Base-by-base conservation (phyloP, 2,329 filamentous ascomycete genomes). In the Epicoccum sorghinum region DNA sequence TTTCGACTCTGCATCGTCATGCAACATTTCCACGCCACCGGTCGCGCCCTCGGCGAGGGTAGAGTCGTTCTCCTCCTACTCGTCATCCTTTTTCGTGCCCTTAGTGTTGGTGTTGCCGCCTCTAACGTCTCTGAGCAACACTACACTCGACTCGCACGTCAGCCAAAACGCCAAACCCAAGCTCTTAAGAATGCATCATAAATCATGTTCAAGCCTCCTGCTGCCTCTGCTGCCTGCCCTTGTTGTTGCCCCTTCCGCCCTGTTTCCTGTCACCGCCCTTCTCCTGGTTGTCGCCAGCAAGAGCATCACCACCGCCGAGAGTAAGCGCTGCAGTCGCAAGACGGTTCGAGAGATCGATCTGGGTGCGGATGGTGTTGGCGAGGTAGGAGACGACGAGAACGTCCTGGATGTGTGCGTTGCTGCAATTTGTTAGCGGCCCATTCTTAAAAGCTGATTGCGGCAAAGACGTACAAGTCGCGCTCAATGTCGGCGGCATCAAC, bases 351-450 rank as follows among this genome's bases (percentile, higher is more conserved):
- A 99, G 87, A 73, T 98, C 95, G 81, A 99, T 97, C 82, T 99
- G 95, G 66, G 93, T 98, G 77, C 93, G 91, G 79, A 98, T 96
- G 64, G 92, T 97, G 84, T 98, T 99, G 76, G 95, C 92, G 62
- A 99, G 85, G 82, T 99, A 99, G 65, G 92, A 96, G 69, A 99
- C 93, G 77, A 98, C 93, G 64, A 99, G 87, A 58, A 99, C 93
- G 77, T 99, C 95, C 82, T 99, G 95, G 78, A 99, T 92, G 81
- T 99, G 95, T 83, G 96, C 96, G 86, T 99, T 99, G 86, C 84
- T 86, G 72, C 10, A 4, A 35, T 32, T 23, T 43, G 39, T 73
- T 75, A 73, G 77, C 72, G 54, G 13, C 23, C 18, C 1, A 12
- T 14, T 7, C 7, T 35, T 6, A 7, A 24, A 33, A 23, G 13